phyloP scores from a whole-genome alignment of 345 rosid species.

The Erysimum cheiranthoides region DNA sequence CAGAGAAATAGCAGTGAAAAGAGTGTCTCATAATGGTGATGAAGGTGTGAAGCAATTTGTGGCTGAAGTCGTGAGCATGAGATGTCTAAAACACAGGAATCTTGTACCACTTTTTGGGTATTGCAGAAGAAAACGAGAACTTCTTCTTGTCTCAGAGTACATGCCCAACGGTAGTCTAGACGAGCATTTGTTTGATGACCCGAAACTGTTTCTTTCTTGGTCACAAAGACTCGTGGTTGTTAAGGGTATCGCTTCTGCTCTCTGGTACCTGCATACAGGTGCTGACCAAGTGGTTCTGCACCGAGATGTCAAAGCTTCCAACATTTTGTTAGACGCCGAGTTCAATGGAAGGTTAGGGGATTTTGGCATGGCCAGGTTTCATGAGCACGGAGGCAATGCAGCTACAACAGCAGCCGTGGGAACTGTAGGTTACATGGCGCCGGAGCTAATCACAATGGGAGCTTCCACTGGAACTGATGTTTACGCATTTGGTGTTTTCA shows the following conservation, averaged over 20 bases:
- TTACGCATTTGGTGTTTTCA: constrained; percentile 57
- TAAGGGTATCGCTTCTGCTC: constrained; percentile 56
- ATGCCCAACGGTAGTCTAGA: constrained; percentile 70
- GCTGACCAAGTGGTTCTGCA: constrained; percentile 63
- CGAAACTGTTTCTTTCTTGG: constrained; percentile 49
- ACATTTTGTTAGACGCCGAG: constrained; percentile 61
- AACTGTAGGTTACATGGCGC: constrained; percentile 69
- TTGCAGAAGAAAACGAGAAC: constrained; percentile 59
- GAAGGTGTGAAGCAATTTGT: constrained; percentile 65
- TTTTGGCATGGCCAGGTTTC: constrained; percentile 89
- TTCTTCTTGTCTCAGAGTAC: constrained; percentile 61
- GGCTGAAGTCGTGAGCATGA: constrained; percentile 54
- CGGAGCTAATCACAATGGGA: constrained; percentile 55
- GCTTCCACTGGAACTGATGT: constrained; percentile 56
- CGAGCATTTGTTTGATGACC: constrained; percentile 47
- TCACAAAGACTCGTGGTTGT: constrained; percentile 48
- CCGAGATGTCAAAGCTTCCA: constrained; percentile 62
- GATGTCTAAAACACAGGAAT: constrained; percentile 57
- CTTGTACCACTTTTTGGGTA: constrained; percentile 61
- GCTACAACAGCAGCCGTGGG: constrained; percentile 87
- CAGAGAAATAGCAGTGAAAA: constrained; percentile 63
- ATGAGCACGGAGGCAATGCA: constrained; percentile 74
- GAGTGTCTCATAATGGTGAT: constrained; percentile 53
- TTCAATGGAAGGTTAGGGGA: constrained; percentile 84
- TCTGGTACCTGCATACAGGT: constrained; percentile 57